phyloP scores from a whole-genome alignment of 2,329 filamentous ascomycete genomes.

The Xylaria sp. region DNA sequence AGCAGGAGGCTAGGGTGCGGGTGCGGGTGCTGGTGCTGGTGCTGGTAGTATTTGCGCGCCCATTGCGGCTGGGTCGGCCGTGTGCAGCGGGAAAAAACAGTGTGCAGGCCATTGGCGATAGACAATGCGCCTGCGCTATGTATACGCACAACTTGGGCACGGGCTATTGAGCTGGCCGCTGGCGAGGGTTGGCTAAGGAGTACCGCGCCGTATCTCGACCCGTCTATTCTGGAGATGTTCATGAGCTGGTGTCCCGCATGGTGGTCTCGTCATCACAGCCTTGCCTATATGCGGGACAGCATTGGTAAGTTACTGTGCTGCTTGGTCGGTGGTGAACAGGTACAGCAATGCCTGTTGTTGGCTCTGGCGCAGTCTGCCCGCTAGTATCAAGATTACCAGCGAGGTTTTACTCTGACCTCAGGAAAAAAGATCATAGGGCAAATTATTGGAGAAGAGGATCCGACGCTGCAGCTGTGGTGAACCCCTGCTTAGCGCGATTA shows the following conservation, averaged over 20 bases:
- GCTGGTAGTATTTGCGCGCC: slow-evolving; percentile 15
- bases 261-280: slow-evolving; percentile 50
- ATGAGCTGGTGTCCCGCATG: slow-evolving; percentile 63
- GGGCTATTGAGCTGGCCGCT: slow-evolving; percentile 42
- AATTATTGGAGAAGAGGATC: slow-evolving; percentile 16
- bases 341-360: neutral
- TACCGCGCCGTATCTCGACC: slow-evolving; percentile 68
- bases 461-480: slow-evolving; percentile 13
- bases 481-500: slow-evolving; percentile 22
- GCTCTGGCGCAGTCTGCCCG: neutral
- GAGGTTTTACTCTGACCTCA: neutral
- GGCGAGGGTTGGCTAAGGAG: slow-evolving; percentile 59
- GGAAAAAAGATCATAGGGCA: slow-evolving; percentile 15
- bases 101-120: slow-evolving; percentile 23
- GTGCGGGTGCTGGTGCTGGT: slow-evolving; percentile 5
- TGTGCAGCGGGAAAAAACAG: slow-evolving; percentile 14
- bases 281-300: slow-evolving; percentile 39
- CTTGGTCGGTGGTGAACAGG: neutral
- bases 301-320: slow-evolving; percentile 16
- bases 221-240: slow-evolving; percentile 69
- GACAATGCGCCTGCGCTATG: slow-evolving; percentile 31
- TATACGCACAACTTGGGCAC: slow-evolving; percentile 32
- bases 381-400: neutral
- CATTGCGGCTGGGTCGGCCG: slow-evolving; percentile 21
- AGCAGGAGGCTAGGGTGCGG: slow-evolving; percentile 7